Evolutionary conservation across 192 early-diverging fungal species (phyloP), one percentile per base, ranked within the genome.

Genomic region (Kappamyces sp.): DNA sequence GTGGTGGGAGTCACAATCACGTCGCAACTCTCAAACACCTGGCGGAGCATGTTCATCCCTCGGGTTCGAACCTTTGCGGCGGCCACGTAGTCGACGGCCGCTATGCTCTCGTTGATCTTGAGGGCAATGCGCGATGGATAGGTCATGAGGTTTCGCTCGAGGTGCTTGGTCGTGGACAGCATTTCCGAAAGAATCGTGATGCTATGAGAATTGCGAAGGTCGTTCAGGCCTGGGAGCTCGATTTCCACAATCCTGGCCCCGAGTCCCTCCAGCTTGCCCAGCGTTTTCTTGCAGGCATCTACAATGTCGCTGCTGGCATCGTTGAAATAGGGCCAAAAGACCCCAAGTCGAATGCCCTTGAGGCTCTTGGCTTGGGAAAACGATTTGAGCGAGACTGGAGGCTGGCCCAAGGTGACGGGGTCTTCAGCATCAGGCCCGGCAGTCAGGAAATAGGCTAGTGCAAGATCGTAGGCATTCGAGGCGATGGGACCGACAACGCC

Each of bases 401-500:
- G 86, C 45, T 86, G 84, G 30, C 60, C 31, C 1, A 67, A 31
- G 8, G 82, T 74, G 36, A 55, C 45, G 2, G 55, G 22, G 50
- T 88, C 83, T 57, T 76, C n/a, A 12, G 39, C 35, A 53, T 86
- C 78, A n/a, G 67, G 67, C 11, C 84, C 84, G 14, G 83, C 75
- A 41, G 83, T 77, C 8, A 79, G 57, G n/a, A 73, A 69, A 63
- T 87, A 89, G 36, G 77, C 73, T 9, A 88, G 61, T 8, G 83
- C 74, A 42, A 91, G 55, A 61, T 89, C 86, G 40, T 84, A 72
- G 9, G 81, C 84, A 29, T 71, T 84, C 9, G 81, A 75, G 0
- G 80, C 84, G 45, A 91, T 79, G 3, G 89, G 89, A 9, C 89
- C 89, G 11, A 71, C 66, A 33, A 78, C 71, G 0, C 74, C 79